Conservation (phyloP, 2,329 filamentous ascomycete species). For the Didymella keratinophila region DNA sequence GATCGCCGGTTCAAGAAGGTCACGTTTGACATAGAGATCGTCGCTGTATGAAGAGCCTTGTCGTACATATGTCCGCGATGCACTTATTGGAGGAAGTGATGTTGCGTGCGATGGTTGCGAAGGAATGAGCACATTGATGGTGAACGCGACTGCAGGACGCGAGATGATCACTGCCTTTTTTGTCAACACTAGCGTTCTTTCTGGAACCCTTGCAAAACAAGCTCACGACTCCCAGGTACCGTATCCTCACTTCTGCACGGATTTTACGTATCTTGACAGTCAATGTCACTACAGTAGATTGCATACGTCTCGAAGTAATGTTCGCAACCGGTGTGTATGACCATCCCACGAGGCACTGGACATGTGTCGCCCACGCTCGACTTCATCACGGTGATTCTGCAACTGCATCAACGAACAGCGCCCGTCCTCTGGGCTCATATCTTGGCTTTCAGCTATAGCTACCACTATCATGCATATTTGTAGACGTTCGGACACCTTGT, state of each 20-base stretch:
- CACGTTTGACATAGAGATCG: conserved; percentile 1
- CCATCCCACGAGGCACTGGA: background rate
- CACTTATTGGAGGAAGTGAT: conserved; percentile 1
- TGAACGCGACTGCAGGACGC: background rate
- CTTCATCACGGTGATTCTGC: background rate
- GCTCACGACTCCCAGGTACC: background rate
- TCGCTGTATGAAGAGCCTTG: background rate
- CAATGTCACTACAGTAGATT: background rate
- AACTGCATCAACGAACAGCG: background rate
- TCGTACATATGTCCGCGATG: background rate
- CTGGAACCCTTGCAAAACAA: background rate
- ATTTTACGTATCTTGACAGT: background rate
- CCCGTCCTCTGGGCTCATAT: background rate
- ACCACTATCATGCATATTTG: background rate
- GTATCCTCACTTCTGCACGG: background rate
- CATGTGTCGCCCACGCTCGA: background rate
- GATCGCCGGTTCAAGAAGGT: conserved; percentile 6
- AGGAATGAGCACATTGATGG: conserved; percentile 33
- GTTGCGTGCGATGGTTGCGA: conserved; percentile 7
- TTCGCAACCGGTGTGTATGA: background rate
- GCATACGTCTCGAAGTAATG: background rate
- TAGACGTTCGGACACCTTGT: conserved; percentile 4
- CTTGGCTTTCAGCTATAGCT: conserved; percentile 8
- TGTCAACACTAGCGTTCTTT: background rate
- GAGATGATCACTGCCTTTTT: background rate